Base-by-base conservation (phyloP, 352 stramenopile genomes). In the Phytophthora tentaculata region DNA sequence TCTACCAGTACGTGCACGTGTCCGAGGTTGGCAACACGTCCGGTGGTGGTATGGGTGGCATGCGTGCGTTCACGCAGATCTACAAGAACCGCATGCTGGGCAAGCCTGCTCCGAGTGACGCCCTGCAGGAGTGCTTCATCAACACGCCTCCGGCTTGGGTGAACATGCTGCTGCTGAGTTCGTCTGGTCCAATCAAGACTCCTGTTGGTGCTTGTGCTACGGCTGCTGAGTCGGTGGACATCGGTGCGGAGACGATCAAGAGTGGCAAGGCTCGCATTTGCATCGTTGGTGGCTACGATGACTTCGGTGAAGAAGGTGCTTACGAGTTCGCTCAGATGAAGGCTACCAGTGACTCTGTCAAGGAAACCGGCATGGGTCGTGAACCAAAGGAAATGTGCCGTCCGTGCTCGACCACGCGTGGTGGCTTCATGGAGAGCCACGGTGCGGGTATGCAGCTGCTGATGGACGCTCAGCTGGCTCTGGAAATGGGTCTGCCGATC, bases 281-380 rank as follows among this genome's bases (percentile, higher is more conserved):
- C 17, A 82, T 97, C 41, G 88, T 94, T 60, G 90, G 88, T 53
- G 90, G 90, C 8, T 94, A 89, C 57, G 90, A 97, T 54, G 90
- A 96, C 67, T 96, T 96, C 45, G 88, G 88, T 26, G 90, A 97
- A 62, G 87, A 95, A 66, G 78, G 84, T 24, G 81, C 87, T 48
- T 92, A 91, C 70, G 88, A 96, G 69, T 97, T 97, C 58, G 90
- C 89, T 26, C 86, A 95, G 63, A 97, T 96, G 90, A 94, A 95
- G 71, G 87, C 90, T 14, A 97, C 84, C 3, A 95, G 83, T 54
- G 85, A 94, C 71, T 93, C 90, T 0, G 81, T 89, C 6, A 93
- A 96, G 76, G 90, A 97, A 45, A 69, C 69, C 0, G 69, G 56
- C 5, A 95, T 94, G 86, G 90, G 87, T 20, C 86, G 90, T 35